Percentiles rank a stretch among this genome's conserved stretches.
These are phyloP conservation scores for Botrytis tulipae DNA, from an alignment of 2,329 filamentous ascomycete genomes.

Conservation along the genomic window DNA sequence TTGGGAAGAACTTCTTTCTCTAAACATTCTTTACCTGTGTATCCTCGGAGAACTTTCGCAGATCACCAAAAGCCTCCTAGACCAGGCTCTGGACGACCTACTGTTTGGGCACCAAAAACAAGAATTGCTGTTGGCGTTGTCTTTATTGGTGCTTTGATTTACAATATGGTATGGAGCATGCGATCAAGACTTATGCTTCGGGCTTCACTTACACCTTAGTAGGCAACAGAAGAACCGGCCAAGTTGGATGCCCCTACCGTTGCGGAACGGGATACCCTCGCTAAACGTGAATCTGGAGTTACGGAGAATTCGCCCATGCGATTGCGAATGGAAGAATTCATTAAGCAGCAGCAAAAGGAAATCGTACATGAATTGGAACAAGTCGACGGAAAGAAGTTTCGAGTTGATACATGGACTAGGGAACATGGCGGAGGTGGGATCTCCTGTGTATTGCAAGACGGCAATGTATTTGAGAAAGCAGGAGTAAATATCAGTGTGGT, in stretches of 20 bases:
- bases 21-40: conserved; percentile 14
- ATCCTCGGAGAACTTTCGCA: conserved; percentile 31
- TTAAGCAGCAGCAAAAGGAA: conserved; percentile 85
- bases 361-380: conserved; percentile 82
- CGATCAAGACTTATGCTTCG: conserved; percentile 12
- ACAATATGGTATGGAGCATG: conserved; percentile 47
- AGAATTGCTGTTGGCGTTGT: conserved; percentile 49
- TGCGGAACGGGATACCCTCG: conserved; percentile 78
- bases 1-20: conserved; percentile 16
- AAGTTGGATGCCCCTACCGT: conserved; percentile 66
- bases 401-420: conserved; percentile 80
- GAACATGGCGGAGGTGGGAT: conserved; percentile 89
- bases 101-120: conserved; percentile 46
- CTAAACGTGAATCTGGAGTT: conserved; percentile 75
- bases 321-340: conserved; percentile 93
- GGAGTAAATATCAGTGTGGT: conserved; percentile 95
- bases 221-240: conserved; percentile 38
- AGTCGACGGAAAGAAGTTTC: conserved; percentile 81
- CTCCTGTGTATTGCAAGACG: conserved; percentile 91
- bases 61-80: conserved; percentile 27
- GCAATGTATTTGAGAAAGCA: conserved; percentile 96
- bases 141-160: conserved; percentile 48
- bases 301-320: conserved; percentile 87
- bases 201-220: conserved; percentile 27
- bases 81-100: conserved; percentile 16